These are phyloP conservation scores for Puccinia coronata DNA, from an alignment of 1,284 basidiomycete species.

Conservation along the genomic window DNA sequence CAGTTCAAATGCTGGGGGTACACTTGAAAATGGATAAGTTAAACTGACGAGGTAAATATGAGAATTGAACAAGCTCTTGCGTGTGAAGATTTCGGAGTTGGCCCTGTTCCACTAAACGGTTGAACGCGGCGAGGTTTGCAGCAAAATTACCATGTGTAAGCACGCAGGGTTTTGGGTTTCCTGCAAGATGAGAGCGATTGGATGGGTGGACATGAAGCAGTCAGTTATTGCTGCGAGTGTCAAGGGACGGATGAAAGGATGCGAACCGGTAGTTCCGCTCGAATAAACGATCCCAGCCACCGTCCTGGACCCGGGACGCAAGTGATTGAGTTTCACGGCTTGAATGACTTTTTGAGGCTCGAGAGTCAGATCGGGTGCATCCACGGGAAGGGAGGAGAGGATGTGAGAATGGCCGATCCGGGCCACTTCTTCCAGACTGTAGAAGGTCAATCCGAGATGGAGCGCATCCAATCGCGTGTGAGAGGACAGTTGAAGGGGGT, in stretches of 20 bases:
- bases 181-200: not conserved
- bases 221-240: not conserved
- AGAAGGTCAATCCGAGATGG: constrained; percentile 22
- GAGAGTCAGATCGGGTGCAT: constrained; percentile 6
- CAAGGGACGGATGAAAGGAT: not conserved
- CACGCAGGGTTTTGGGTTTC: constrained; percentile 26
- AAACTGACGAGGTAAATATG: constrained; percentile 48
- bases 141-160: constrained; percentile 40
- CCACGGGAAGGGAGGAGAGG: not conserved
- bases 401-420: not conserved
- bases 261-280: constrained; percentile 42
- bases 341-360: not conserved
- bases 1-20: not conserved
- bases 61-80: constrained; percentile 41
- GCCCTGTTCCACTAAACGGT: constrained; percentile 16
- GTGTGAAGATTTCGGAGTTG: constrained; percentile 12
- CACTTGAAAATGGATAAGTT: too few relatives aligned
- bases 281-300: constrained; percentile 36
- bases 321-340: constrained; percentile 10
- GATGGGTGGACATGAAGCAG: not conserved
- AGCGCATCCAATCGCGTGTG: not conserved
- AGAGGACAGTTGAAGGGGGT: constrained; percentile 11
- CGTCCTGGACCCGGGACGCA: not conserved
- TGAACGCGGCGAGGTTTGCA: constrained; percentile 35
- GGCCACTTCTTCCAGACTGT: constrained; percentile 36